These are phyloP conservation scores for Leishmania turanica DNA, from an alignment of 208 protist species.

Conservation along the genomic window DNA sequence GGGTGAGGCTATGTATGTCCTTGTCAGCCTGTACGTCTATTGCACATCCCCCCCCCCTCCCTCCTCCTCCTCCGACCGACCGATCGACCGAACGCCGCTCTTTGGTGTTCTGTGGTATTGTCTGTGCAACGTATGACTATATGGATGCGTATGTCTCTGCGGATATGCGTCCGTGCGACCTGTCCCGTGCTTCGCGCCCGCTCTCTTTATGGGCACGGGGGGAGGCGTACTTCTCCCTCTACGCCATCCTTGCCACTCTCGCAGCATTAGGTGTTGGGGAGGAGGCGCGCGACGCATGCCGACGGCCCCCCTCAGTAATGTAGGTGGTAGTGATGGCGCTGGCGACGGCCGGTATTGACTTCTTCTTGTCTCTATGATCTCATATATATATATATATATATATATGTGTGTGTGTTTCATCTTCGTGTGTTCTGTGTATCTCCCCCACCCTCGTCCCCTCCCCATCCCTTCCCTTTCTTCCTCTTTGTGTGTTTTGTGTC, in stretches of 20 bases:
- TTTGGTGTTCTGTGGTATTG: not conserved
- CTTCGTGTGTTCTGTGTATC: not conserved
- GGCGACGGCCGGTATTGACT: not conserved
- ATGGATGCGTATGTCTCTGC: not conserved
- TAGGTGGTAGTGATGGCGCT: not conserved
- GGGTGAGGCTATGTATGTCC: too few relatives aligned
- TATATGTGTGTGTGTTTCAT: not conserved
- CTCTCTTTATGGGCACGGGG: not conserved
- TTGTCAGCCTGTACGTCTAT: not conserved
- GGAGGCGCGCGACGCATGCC: too few relatives aligned
- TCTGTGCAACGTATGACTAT: not conserved
- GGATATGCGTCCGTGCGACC: not conserved
- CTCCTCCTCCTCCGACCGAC: not conserved
- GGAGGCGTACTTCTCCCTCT: not conserved
- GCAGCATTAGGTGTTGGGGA: not conserved
- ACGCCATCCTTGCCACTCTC: not conserved
- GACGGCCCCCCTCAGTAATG: not conserved
- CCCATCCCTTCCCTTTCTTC: not conserved
- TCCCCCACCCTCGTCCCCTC: not conserved
- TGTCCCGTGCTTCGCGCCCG: not conserved
- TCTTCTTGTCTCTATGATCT: not conserved
- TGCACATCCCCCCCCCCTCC: not conserved
- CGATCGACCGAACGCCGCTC: not conserved
- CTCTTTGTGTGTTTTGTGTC: not conserved
- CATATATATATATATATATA: not conserved